These are phyloP conservation scores for Aspergillus nomiae DNA, from an alignment of 2,329 filamentous ascomycete genomes.

Conservation along the genomic window DNA sequence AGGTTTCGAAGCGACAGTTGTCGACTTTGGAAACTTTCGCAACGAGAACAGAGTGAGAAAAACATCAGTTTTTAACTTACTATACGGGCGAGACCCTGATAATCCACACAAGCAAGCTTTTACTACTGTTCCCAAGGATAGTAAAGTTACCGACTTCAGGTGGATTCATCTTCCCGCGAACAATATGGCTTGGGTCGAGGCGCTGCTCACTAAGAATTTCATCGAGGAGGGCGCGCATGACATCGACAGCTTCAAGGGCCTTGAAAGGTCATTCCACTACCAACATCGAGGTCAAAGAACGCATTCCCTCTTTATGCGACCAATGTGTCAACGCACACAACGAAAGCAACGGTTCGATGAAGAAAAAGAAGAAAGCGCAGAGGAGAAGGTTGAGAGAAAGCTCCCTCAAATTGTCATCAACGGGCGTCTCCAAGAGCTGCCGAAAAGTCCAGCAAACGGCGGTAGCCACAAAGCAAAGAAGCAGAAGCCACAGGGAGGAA, in stretches of 20 bases:
- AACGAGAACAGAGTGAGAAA: constrained; percentile 50
- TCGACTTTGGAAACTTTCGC: constrained; percentile 54
- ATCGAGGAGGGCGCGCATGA: constrained; percentile 65
- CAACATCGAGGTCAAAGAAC: constrained; percentile 61
- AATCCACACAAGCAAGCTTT: constrained; percentile 49
- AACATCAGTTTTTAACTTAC: constrained; percentile 53
- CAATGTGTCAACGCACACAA: constrained; percentile 56
- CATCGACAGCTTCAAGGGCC: constrained; percentile 63
- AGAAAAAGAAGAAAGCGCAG: constrained; percentile 39
- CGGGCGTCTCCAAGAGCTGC: constrained; percentile 18
- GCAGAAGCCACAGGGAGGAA: constrained; percentile 27
- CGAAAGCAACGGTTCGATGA: constrained; percentile 30
- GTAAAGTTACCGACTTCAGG: constrained; percentile 52
- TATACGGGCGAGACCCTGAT: constrained; percentile 54
- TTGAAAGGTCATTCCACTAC: constrained; percentile 63
- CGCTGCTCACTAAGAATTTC: constrained; percentile 64
- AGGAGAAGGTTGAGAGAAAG: constrained; percentile 20
- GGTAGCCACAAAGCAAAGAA: constrained; percentile 24
- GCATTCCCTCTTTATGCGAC: constrained; percentile 65
- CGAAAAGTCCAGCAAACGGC: constrained; percentile 9
- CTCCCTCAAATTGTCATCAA: constrained; percentile 25
- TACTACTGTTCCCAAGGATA: constrained; percentile 49
- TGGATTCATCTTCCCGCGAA: constrained; percentile 59
- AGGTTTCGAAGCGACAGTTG: constrained; percentile 55
- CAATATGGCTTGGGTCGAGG: constrained; percentile 62